phyloP scores from a whole-genome alignment of 805 yeast genomes.

The Ogataea degrootiae region DNA sequence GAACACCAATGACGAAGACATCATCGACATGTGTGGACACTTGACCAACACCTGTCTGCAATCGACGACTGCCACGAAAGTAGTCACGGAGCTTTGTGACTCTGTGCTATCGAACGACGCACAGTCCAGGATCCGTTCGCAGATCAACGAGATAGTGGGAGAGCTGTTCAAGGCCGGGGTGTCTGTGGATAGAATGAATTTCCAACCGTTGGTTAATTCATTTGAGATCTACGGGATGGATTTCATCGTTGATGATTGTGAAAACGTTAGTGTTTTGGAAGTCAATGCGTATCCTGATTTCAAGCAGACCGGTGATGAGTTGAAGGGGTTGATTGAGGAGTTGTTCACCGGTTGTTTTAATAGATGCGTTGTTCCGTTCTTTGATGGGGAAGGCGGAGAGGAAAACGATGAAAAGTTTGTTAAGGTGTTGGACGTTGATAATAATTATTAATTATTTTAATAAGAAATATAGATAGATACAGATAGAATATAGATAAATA shows the following conservation, averaged over 20 bases:
- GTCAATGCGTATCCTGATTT: conserved; percentile 95
- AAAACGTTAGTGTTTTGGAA: conserved; percentile 63
- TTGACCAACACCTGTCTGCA: conserved; percentile 93
- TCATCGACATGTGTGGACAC: conserved; percentile 61
- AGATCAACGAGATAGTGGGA: conserved; percentile 55
- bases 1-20: not conserved
- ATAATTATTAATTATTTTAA: conserved; percentile 1
- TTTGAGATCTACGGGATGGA: conserved; percentile 89
- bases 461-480: not conserved
- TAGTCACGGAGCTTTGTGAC: conserved; percentile 63
- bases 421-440: conserved; percentile 34
- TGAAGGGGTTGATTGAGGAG: conserved; percentile 61
- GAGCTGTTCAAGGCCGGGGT: conserved; percentile 81
- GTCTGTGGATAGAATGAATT: conserved; percentile 76
- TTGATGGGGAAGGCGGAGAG: conserved; percentile 18
- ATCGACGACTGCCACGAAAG: conserved; percentile 28
- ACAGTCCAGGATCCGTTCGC: conserved; percentile 41
- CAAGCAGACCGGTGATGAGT: conserved; percentile 83
- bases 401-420: conserved; percentile 13
- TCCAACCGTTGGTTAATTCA: conserved; percentile 75
- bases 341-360: conserved; percentile 56
- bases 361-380: conserved; percentile 46
- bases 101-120: conserved; percentile 34
- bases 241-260: conserved; percentile 61
- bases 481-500: not conserved